Conservation (phyloP, 768 basidiomycete species). For the Suillus hirtellus region DNA sequence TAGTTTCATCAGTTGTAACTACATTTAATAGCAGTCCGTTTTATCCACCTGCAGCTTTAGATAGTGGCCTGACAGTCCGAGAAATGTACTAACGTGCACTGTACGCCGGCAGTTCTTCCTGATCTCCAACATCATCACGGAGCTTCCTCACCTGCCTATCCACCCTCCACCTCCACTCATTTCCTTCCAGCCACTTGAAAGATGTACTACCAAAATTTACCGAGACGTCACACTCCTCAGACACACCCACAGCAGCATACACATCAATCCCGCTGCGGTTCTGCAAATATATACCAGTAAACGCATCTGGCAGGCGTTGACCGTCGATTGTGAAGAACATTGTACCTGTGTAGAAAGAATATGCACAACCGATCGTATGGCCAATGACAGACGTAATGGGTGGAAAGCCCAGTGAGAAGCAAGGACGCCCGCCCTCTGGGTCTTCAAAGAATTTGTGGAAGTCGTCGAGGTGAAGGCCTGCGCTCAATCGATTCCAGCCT, state of each 20-base stretch:
- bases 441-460: constrained; percentile 75
- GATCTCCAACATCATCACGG: constrained; percentile 30
- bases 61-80: background rate
- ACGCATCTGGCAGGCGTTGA: constrained; percentile 52
- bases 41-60: background rate
- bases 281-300: constrained; percentile 59
- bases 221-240: constrained; percentile 33
- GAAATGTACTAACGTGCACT: constrained; percentile 4
- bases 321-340: constrained; percentile 73
- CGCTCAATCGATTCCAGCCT: constrained; percentile 70
- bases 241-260: constrained; percentile 64
- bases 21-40: background rate
- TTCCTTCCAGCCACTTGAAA: constrained; percentile 64
- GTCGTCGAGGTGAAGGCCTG: constrained; percentile 69
- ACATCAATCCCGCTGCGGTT: constrained; percentile 48
- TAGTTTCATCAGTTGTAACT: background rate
- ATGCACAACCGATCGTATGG: constrained; percentile 64
- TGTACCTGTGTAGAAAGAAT: constrained; percentile 46
- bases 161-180: constrained; percentile 65
- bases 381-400: constrained; percentile 40
- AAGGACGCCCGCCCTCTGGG: constrained; percentile 53
- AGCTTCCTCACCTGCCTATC: constrained; percentile 61
- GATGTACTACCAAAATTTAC: constrained; percentile 67
- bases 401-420: constrained; percentile 43
- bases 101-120: constrained; percentile 45